A percentile compares a stretch with the other conserved stretches of the same genome.
These are phyloP conservation scores for Russula ochroleuca DNA, from an alignment of 768 basidiomycete species.

Conservation along the genomic window DNA sequence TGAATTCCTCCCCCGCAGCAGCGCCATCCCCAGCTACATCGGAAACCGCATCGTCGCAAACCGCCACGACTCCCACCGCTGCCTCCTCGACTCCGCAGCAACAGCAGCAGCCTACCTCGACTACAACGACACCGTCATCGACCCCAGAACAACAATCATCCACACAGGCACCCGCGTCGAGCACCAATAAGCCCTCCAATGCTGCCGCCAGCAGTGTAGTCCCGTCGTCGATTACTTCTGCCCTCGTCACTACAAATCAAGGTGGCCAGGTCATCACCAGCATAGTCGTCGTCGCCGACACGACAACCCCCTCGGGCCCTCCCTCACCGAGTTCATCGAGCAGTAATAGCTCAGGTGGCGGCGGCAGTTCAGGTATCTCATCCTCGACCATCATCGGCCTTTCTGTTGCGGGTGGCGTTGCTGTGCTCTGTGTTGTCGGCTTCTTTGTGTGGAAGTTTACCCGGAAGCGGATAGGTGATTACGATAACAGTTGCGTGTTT, in stretches of 20 bases:
- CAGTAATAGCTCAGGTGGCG: constrained; percentile 7
- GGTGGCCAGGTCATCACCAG: constrained; percentile 35
- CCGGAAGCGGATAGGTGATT: constrained; percentile 62
- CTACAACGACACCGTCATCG: constrained; percentile 23
- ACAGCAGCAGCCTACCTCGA: constrained; percentile 16
- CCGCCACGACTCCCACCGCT: constrained; percentile 9
- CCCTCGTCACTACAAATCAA: constrained; percentile 32
- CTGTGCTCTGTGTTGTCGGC: constrained; percentile 60
- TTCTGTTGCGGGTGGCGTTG: constrained; percentile 76
- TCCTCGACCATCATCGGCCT: constrained; percentile 76
- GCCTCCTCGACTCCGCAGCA: not conserved
- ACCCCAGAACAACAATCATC: constrained; percentile 8
- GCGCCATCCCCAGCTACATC: not conserved
- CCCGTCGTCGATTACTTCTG: constrained; percentile 12
- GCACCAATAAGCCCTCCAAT: not conserved
- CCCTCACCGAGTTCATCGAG: constrained; percentile 30
- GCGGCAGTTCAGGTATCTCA: constrained; percentile 42
- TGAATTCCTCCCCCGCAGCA: not conserved
- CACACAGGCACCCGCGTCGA: constrained; percentile 5
- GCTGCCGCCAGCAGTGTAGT: not conserved
- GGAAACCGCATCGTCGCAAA: not conserved
- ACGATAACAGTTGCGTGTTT: constrained; percentile 67
- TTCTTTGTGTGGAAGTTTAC: constrained; percentile 88
- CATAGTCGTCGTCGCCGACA: constrained; percentile 19
- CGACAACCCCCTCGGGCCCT: constrained; percentile 20